Evolutionary conservation across 2,329 filamentous ascomycete species (phyloP).

Genomic region (Emergomyces orientalis): DNA sequence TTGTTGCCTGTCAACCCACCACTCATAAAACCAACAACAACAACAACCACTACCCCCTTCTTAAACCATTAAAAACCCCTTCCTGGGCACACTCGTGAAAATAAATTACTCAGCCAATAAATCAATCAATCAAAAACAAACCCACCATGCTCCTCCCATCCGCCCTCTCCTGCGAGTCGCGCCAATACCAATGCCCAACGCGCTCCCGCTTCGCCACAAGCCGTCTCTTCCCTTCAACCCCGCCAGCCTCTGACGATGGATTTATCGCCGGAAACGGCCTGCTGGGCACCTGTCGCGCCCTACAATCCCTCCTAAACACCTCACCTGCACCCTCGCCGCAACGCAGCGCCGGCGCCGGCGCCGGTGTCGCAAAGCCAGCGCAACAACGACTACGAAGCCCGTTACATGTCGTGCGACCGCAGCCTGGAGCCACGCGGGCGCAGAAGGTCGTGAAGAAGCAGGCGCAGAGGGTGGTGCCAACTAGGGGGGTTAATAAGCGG

Average conservation of each 20-base stretch:
- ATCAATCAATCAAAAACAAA: not conserved
- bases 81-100: too few relatives aligned
- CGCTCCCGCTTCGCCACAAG: constrained; percentile 28
- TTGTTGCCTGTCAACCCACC: constrained; percentile 1
- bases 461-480: constrained; percentile 4
- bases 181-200: constrained; percentile 21
- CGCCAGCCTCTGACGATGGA: constrained; percentile 30
- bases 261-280: constrained; percentile 30
- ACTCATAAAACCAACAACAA: not conserved
- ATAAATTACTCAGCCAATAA: not conserved
- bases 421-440: constrained; percentile 19
- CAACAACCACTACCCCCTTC: constrained; percentile 10
- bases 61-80: too few relatives aligned
- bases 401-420: constrained; percentile 23
- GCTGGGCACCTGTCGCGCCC: constrained; percentile 34
- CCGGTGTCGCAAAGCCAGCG: not conserved
- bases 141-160: constrained; percentile 38
- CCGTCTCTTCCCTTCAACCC: constrained; percentile 30
- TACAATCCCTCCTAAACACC: constrained; percentile 34
- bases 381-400: constrained; percentile 34
- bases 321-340: constrained; percentile 32
- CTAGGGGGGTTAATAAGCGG: constrained; percentile 13
- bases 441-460: constrained; percentile 21
- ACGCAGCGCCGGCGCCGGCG: constrained; percentile 21
- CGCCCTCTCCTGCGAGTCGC: constrained; percentile 37